Base-by-base conservation (phyloP, 495 filamentous ascomycete species). In the Aspergillus incahuasiensis region DNA sequence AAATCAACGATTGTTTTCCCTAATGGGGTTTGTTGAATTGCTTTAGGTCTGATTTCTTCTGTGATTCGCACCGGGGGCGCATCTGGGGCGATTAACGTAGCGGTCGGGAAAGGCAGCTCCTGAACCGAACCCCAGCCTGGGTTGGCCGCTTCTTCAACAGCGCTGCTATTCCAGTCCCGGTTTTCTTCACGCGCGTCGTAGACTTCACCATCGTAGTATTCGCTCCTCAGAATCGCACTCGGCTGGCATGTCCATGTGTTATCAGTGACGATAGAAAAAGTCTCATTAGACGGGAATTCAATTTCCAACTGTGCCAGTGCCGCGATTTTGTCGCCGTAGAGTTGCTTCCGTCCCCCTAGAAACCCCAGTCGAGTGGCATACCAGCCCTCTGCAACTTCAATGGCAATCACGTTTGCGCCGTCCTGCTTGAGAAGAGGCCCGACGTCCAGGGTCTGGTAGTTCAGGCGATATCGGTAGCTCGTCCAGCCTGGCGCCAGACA, bases 381-480 rank as follows among this genome's bases (percentile, higher is more conserved):
- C 81, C 81, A 84, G 0, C 80, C 81, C 42, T 84, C 81, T 0
- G 70, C 79, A 16, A 82, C 74, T 28, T 76, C 71, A 3, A 77
- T 75, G 0, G 73, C 76, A 47, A 84, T 67, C 0, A 60, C 69
- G 61, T 82, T 81, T 12, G 61, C 43, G 2, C 74, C 73, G 2
- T 63, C 24, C 3, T 39, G 12, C 39, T 53, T 19, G 9, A 81
- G 54, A 1, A 72, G 54, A 1, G 64, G 57, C 4, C 70, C 68
- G 8, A 84, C 74, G 56, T 84, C 78, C 46, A 76, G 79, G 0
- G 74, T 72, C 52, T 81, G 73, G 57, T 82, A 84, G 6, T 72
- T 64, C 21, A 77, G 65, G 5, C 78, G 71, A 62, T 80, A 69
- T 0, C 69, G 66, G 55, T 82, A 84, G 32, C 73, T 76, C 18